Percentiles rank a stretch among this genome's conserved stretches.
These are phyloP conservation scores for Boletus rubroflammeus DNA, from an alignment of 768 basidiomycete genomes.

Conservation along the genomic window DNA sequence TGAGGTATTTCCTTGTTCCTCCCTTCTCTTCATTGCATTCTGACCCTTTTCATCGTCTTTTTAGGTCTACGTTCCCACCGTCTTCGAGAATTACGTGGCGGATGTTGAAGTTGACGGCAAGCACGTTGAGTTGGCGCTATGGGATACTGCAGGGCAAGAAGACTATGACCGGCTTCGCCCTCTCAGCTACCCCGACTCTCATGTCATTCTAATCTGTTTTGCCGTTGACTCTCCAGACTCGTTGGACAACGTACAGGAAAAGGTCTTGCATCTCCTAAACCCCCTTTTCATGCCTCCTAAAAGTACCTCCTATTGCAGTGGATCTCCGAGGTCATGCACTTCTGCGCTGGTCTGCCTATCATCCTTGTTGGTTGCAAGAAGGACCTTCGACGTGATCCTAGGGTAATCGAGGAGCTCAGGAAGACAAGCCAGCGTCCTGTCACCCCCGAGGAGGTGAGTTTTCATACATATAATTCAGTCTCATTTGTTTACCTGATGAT, in stretches of 20 bases:
- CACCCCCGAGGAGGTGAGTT: conserved; percentile 80
- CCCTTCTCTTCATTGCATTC: not conserved
- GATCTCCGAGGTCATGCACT: conserved; percentile 98
- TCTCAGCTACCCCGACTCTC: conserved; percentile 97
- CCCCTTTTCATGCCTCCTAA: conserved; percentile 7
- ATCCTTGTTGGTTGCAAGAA: conserved; percentile 99
- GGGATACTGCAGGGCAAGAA: conserved; percentile 99
- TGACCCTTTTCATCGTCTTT: not conserved
- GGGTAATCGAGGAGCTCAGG: conserved; percentile 91
- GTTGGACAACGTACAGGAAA: conserved; percentile 99
- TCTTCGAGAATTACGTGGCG: conserved; percentile 99
- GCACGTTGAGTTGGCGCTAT: conserved; percentile 96
- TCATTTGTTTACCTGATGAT: not conserved
- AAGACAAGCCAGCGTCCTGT: conserved; percentile 95
- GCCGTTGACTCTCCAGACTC: conserved; percentile 98
- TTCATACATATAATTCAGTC: not conserved
- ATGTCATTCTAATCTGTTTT: conserved; percentile 99
- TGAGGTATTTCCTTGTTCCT: conserved; percentile 51
- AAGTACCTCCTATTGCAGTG: conserved; percentile 51
- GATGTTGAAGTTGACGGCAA: conserved; percentile 98
- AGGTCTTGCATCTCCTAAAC: conserved; percentile 49
- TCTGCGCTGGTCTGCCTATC: conserved; percentile 90
- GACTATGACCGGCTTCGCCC: conserved; percentile 99
- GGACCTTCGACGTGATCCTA: conserved; percentile 90
- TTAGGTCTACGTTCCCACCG: conserved; percentile 98